phyloP scores from a whole-genome alignment of 192 early-diverging fungal genomes.

The Linnemannia elongata region DNA sequence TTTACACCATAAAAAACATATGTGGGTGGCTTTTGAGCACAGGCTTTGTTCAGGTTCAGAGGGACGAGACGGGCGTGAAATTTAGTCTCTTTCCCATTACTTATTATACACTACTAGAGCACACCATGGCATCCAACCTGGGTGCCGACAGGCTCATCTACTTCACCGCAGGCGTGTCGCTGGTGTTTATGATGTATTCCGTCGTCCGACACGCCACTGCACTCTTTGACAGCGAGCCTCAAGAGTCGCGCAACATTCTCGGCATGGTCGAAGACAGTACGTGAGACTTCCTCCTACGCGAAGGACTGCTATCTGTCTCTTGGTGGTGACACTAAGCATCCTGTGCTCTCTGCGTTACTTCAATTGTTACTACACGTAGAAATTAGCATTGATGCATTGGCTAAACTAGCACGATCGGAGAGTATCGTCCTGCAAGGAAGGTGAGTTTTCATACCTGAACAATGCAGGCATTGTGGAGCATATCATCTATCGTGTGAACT shows the following conservation, averaged over 20 bases:
- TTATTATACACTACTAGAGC: neutral
- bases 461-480: neutral
- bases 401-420: conserved; percentile 60
- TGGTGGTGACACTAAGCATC: neutral
- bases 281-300: neutral
- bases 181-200: conserved; percentile 57
- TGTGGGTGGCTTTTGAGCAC: neutral
- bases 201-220: conserved; percentile 52
- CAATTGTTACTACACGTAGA: conserved; percentile 18
- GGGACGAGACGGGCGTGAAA: neutral
- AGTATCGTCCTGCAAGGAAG: conserved; percentile 66
- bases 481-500: neutral
- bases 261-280: conserved; percentile 56
- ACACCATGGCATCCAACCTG: conserved; percentile 33
- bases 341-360: neutral
- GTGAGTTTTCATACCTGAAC: conserved; percentile 31
- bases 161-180: conserved; percentile 50
- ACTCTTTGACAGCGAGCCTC: conserved; percentile 45
- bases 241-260: conserved; percentile 46
- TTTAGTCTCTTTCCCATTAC: neutral
- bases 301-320: neutral
- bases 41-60: neutral
- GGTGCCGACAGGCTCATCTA: conserved; percentile 52
- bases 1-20: neutral
- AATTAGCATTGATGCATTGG: conserved; percentile 62